These are phyloP conservation scores for Meyerozyma athensensis DNA, from an alignment of 1,139 yeast genomes.

Conservation along the genomic window DNA sequence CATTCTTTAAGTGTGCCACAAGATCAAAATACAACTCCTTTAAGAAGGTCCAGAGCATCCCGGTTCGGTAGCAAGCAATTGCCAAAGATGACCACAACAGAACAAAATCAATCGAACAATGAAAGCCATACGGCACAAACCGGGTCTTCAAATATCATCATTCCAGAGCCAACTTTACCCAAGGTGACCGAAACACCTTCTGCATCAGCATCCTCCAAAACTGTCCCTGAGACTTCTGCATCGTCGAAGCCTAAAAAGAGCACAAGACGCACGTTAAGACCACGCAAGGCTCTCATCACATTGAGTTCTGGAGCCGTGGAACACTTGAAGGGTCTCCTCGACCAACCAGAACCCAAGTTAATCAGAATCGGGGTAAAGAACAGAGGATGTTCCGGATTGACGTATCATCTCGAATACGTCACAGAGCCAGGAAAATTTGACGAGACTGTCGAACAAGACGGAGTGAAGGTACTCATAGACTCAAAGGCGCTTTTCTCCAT, in stretches of 20 bases:
- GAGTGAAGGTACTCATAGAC: constrained; percentile 87
- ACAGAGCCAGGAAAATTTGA: constrained; percentile 88
- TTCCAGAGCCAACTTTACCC: constrained; percentile 3
- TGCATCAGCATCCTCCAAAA: constrained; percentile 7
- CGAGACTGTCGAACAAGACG: constrained; percentile 88
- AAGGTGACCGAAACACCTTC: constrained; percentile 5
- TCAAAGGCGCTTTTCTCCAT: constrained; percentile 93
- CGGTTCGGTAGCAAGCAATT: constrained; percentile 23
- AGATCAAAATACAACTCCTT: constrained; percentile 14
- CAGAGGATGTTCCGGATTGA: constrained; percentile 93
- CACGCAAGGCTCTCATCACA: constrained; percentile 84
- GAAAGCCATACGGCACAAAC: constrained; percentile 5
- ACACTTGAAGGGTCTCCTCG: constrained; percentile 62
- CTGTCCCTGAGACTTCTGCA: constrained; percentile 8
- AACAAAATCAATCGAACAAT: constrained; percentile 2
- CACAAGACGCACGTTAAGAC: constrained; percentile 65
- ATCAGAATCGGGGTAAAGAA: constrained; percentile 92
- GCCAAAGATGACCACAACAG: constrained; percentile 1
- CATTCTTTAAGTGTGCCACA: constrained; percentile 18
- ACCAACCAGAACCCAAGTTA: constrained; percentile 82
- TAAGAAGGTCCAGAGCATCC: constrained; percentile 37
- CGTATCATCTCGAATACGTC: constrained; percentile 88
- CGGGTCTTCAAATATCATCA: constrained; percentile 5
- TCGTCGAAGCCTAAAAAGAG: constrained; percentile 27
- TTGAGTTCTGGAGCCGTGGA: constrained; percentile 67